Evolutionary conservation across 208 protist species (phyloP), one percentile per base, ranked within the genome.

Genomic region (Leishmania turanica): DNA sequence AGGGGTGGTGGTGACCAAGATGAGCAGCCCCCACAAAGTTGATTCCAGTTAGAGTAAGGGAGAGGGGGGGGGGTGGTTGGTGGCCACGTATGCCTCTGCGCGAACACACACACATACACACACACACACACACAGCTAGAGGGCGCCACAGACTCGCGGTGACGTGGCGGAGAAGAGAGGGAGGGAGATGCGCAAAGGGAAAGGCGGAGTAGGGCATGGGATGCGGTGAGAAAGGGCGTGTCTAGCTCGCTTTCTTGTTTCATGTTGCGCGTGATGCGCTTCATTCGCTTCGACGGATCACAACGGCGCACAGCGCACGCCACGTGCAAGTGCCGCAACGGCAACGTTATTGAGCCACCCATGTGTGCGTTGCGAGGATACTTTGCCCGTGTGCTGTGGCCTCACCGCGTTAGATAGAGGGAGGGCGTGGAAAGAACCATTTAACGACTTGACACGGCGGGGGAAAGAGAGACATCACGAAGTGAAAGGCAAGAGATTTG

Each of bases 391-490:
- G 45, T 53, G 21, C 51, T 53, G 45, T 51, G 69, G 27, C 69
- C 3, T 37, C 19, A 4, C 21, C 24, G 4, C 17, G 42, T 15
- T 8, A 17, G 27, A n/a, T 15, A 34, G 27, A 53, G 13, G 13
- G 27, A 42, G 49, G 27, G n/a, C 8, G 45, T 49, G 45, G 69
- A 37, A 31, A 19, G 5, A 54, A 19, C 27, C n/a, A 19, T 58
- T 31, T 27, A 51, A 64, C 37, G 51, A 54, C 51, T 56, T 56
- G 78, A 69, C 82, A 65, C 66, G 27, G 68, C 11, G 72, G 51
- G 64, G 51, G 62, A 21, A 9, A 40, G 62, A 37, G n/a, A 21
- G 31, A 40, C 69, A 73, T 37, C 69, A 17, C 8, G 27, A 73
- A 51, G 69, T 51, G 24, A 53, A 71, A 71, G 21, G 7, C 19